Evolutionary conservation across 805 yeast genomes (phyloP).

Genomic region (Saturnispora gosingensis): DNA sequence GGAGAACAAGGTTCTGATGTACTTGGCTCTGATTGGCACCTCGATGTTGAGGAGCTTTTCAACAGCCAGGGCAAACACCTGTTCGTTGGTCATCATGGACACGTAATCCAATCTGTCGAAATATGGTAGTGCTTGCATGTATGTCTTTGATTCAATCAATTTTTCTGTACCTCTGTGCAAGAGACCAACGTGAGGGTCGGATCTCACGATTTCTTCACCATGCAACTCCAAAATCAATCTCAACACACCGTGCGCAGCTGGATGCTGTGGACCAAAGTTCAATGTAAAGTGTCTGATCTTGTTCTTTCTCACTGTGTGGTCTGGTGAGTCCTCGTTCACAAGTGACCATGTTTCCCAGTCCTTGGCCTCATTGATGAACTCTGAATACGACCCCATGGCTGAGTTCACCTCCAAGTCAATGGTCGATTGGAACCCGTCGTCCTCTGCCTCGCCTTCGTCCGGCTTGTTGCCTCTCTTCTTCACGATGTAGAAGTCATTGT

Average conservation of each 20-base stretch:
- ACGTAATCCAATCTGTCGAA: conserved; percentile 82
- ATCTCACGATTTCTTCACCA: conserved; percentile 80
- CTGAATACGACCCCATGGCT: conserved; percentile 33
- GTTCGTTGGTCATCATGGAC: conserved; percentile 85
- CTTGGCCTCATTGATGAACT: conserved; percentile 26
- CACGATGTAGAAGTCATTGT: conserved; percentile 25
- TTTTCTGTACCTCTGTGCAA: conserved; percentile 86
- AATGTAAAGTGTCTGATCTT: conserved; percentile 81
- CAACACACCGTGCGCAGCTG: conserved; percentile 91
- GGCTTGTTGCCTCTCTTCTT: conserved; percentile 23
- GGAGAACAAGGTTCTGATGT: conserved; percentile 77
- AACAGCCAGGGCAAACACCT: conserved; percentile 73
- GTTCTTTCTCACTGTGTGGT: conserved; percentile 28
- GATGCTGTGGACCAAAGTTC: conserved; percentile 91
- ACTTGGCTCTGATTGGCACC: conserved; percentile 77
- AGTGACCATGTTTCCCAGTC: conserved; percentile 30
- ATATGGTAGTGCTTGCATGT: conserved; percentile 81
- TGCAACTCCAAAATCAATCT: conserved; percentile 76
- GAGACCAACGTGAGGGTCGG: conserved; percentile 85
- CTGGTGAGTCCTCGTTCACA: conserved; percentile 29
- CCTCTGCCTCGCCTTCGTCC: conserved; percentile 17
- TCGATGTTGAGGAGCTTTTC: conserved; percentile 79
- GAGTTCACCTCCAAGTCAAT: conserved; percentile 28
- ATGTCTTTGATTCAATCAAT: conserved; percentile 77
- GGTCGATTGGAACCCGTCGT: conserved; percentile 21